A percentile compares a stretch with the other conserved stretches of the same genome.
Evolutionary conservation across 768 basidiomycete genomes (phyloP).

Genomic region (Tubosaeta sp.): DNA sequence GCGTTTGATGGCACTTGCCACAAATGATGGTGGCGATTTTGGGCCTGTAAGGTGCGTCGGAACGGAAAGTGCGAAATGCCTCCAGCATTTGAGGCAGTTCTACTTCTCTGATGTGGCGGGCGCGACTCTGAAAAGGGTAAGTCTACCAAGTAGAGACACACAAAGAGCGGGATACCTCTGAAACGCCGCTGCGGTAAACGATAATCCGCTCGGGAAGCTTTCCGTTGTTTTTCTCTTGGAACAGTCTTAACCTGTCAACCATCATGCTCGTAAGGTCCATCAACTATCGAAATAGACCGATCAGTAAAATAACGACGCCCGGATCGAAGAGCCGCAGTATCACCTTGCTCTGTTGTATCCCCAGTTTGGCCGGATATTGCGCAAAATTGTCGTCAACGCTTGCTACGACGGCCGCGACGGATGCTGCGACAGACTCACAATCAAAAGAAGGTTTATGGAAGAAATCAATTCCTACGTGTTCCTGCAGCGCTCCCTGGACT

Average conservation of each 20-base stretch:
- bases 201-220: slow-evolving; percentile 42
- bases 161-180: slow-evolving; percentile 59
- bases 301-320: background rate
- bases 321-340: slow-evolving; percentile 27
- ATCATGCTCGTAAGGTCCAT: slow-evolving; percentile 49
- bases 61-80: slow-evolving; percentile 39
- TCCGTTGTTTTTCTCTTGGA: slow-evolving; percentile 30
- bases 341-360: slow-evolving; percentile 60
- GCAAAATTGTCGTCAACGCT: slow-evolving; percentile 42
- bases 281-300: slow-evolving; percentile 31
- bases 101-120: slow-evolving; percentile 38
- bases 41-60: slow-evolving; percentile 40
- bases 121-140: slow-evolving; percentile 42
- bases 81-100: slow-evolving; percentile 42
- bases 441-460: background rate
- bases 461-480: slow-evolving; percentile 36
- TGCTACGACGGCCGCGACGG: slow-evolving; percentile 52
- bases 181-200: slow-evolving; percentile 70
- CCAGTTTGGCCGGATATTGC: slow-evolving; percentile 48
- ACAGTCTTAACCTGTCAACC: slow-evolving; percentile 40
- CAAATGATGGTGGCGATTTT: slow-evolving; percentile 51
- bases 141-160: background rate
- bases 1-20: slow-evolving; percentile 56
- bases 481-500: slow-evolving; percentile 63
- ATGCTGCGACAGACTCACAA: slow-evolving; percentile 30